Conservation (phyloP, 2,329 filamentous ascomycete genomes). For the Biscogniauxia mediterranea region DNA sequence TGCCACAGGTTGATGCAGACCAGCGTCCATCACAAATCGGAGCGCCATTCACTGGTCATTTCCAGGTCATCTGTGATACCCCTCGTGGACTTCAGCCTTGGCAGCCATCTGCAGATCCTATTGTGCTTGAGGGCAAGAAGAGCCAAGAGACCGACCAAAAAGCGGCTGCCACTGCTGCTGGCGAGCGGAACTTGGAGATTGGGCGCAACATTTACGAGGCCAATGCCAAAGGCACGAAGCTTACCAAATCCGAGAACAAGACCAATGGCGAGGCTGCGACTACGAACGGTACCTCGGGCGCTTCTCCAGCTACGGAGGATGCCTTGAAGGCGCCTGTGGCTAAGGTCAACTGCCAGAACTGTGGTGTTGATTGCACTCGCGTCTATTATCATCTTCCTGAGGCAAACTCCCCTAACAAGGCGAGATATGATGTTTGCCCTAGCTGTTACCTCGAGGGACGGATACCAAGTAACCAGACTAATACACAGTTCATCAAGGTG, state of each 20-base stretch:
- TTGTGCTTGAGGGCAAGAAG: conserved; percentile 60
- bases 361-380: conserved; percentile 81
- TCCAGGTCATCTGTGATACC: conserved; percentile 93
- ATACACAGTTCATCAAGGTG: conserved; percentile 80
- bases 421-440: conserved; percentile 85
- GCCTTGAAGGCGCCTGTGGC: conserved; percentile 63
- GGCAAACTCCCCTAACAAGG: conserved; percentile 55
- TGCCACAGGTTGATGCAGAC: conserved; percentile 82
- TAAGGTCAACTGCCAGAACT: conserved; percentile 83
- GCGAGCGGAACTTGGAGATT: conserved; percentile 86
- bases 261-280: conserved; percentile 70
- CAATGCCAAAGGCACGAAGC: conserved; percentile 72
- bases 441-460: conserved; percentile 85
- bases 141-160: conserved; percentile 69
- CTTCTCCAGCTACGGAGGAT: conserved; percentile 48
- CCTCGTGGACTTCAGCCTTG: conserved; percentile 91
- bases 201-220: conserved; percentile 94
- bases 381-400: conserved; percentile 61
- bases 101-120: conserved; percentile 81
- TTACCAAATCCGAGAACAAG: conserved; percentile 69
- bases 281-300: conserved; percentile 61
- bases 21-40: conserved; percentile 93
- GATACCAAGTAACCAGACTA: conserved; percentile 75
- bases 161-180: conserved; percentile 66
- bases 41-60: conserved; percentile 95